A percentile compares a stretch with the other conserved stretches of the same genome.
phyloP scores from a whole-genome alignment of 2,329 filamentous ascomycete genomes.

The Dendrostoma leiphaemia region DNA sequence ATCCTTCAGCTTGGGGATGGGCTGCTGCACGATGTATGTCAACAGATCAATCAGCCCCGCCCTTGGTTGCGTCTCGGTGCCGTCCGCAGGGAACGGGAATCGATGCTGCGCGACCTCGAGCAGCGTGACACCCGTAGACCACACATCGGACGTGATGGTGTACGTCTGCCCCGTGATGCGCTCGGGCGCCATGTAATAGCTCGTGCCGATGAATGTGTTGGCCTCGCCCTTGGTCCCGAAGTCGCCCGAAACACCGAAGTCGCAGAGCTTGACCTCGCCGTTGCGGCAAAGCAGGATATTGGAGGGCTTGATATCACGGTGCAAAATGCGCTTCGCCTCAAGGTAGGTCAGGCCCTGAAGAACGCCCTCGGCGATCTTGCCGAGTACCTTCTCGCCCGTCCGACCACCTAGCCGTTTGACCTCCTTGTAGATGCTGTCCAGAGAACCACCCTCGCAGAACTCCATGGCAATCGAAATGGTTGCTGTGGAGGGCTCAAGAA shows the following conservation, averaged over 20 bases:
- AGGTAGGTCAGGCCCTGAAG: constrained; percentile 92
- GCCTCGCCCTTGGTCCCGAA: constrained; percentile 98
- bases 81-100: constrained; percentile 96
- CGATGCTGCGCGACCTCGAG: constrained; percentile 99
- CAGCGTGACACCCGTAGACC: constrained; percentile 93
- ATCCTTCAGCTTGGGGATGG: constrained; percentile 93
- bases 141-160: constrained; percentile 97
- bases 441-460: constrained; percentile 93
- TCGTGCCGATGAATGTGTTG: constrained; percentile 98
- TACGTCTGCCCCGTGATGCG: constrained; percentile 97
- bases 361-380: constrained; percentile 94
- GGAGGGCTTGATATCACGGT: constrained; percentile 97
- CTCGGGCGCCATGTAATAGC: constrained; percentile 99
- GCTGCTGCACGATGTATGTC: constrained; percentile 95
- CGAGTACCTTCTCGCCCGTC: constrained; percentile 94
- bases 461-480: constrained; percentile 99
- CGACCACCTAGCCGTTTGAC: constrained; percentile 93
- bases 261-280: constrained; percentile 94
- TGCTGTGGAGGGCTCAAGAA: constrained; percentile 91
- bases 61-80: constrained; percentile 89
- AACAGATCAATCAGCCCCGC: constrained; percentile 92
- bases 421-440: constrained; percentile 96
- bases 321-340: constrained; percentile 94
- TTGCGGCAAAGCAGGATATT: constrained; percentile 93
- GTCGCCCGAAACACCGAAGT: constrained; percentile 96